Percentiles rank a stretch among this genome's conserved stretches.
Evolutionary conservation across 331 rosid species (phyloP).

Genomic region (Quercus lobata): DNA sequence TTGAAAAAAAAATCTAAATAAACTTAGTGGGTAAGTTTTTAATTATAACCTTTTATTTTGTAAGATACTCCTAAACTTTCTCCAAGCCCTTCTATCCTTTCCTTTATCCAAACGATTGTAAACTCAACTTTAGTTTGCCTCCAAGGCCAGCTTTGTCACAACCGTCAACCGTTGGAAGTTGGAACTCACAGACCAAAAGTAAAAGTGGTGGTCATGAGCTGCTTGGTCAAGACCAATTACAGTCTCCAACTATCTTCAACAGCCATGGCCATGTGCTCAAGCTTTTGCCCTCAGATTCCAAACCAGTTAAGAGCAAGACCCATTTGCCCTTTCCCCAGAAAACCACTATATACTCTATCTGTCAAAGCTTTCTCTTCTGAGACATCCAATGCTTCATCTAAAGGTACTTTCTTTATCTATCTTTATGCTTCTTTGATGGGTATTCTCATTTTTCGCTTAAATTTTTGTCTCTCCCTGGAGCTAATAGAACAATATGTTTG

Average conservation of each 20-base stretch:
- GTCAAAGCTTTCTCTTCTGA: conserved; percentile 45
- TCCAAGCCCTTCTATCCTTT: background rate
- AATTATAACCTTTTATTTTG: too few species aligned
- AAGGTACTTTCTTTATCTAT: conserved; percentile 15
- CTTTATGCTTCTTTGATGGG: background rate
- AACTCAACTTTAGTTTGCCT: background rate
- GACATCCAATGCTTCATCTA: conserved; percentile 39
- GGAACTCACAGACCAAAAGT: background rate
- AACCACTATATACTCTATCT: conserved; percentile 18
- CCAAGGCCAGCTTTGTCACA: conserved; percentile 7
- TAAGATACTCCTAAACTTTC: background rate
- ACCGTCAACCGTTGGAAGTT: background rate
- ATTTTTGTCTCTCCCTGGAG: too few species aligned
- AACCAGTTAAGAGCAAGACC: conserved; percentile 29
- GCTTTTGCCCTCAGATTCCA: conserved; percentile 47
- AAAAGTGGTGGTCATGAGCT: conserved; percentile 13
- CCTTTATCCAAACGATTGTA: conserved; percentile 25
- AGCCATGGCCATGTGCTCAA: conserved; percentile 57
- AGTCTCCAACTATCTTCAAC: conserved; percentile 37
- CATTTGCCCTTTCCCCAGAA: conserved; percentile 15
- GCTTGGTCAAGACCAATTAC: conserved; percentile 25
- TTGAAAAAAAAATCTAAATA: too few species aligned
- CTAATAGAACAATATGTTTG: too few species aligned
- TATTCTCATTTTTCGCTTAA: background rate
- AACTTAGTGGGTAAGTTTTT: too few species aligned